Evolutionary conservation across 2,329 filamentous ascomycete genomes (phyloP), one percentile per base, ranked within the genome.

Genomic region (Colletotrichum orbiculare): DNA sequence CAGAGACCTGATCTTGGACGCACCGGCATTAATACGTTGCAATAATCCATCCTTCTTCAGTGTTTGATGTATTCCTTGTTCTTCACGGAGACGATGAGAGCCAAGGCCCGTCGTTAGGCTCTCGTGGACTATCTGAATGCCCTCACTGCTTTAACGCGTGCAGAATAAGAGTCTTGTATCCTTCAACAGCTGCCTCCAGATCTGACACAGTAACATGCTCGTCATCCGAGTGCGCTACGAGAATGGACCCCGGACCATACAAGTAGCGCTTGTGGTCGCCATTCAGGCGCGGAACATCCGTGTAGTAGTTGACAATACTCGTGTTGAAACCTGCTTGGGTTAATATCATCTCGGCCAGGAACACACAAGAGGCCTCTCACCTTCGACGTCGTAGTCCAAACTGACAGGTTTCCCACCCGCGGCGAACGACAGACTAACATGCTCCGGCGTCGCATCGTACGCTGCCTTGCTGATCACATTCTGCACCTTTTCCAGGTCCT

Each of bases 251-350:
- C 0, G 89, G 89, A 0, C 89, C 89, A 72, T 91, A 91, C 9
- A 91, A 79, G 70, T 91, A 91, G 57, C 83, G 83, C 11, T 83
- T 89, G 68, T 93, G 88, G 56, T 89, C 82, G 11, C 92, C 88
- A 33, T 87, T 78, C 46, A 97, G 78, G 70, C 93, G 89, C 1
- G 94, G 92, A 34, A 97, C 89, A 76, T 98, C 95, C 0, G 96
- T 98, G 9, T 94, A 95, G 73, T 98, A 98, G 75, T 97, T 97
- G 49, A 95, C 92, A 0, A 91, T 89, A 49, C 91, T 88, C 0
- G 86, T 89, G 15, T 96, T 89, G 68, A 98, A 97, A 0, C 91
- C 87, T 87, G 42, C 5, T 11, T 6, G n/a, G 13, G 11, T 37
- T 1, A 63, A 54, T 4, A 8, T 25, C 34, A 15, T 8, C n/a